Evolutionary conservation across 345 rosid genomes (phyloP).

Genomic region (Mercurialis annua): DNA sequence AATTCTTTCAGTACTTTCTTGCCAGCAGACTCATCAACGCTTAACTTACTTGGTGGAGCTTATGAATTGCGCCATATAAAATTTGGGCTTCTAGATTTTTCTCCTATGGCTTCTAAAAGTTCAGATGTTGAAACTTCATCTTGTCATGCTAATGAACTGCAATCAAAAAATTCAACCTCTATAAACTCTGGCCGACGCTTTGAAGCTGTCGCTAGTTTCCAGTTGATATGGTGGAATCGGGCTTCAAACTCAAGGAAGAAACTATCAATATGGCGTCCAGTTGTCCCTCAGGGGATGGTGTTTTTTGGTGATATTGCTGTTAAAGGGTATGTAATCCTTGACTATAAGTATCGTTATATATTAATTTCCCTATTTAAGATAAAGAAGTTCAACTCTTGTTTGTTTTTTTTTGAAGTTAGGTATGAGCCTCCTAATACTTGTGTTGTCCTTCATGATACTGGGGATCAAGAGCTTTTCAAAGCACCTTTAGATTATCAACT

Average conservation of each 20-base stretch:
- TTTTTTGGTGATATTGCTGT: conserved; percentile 96
- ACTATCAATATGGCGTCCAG: conserved; percentile 90
- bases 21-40: conserved; percentile 62
- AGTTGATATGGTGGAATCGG: conserved; percentile 85
- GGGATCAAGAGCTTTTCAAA: conserved; percentile 65
- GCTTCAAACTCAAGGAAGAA: conserved; percentile 66
- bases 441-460: conserved; percentile 68
- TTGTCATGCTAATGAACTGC: conserved; percentile 26
- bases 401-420: conserved; percentile 40
- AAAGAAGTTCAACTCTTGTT: conserved; percentile 10
- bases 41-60: conserved; percentile 51
- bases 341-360: neutral
- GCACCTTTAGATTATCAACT: conserved; percentile 59
- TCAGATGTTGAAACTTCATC: conserved; percentile 36
- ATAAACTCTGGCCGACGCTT: conserved; percentile 54
- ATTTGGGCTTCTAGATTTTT: conserved; percentile 48
- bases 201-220: conserved; percentile 81
- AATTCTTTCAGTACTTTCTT: conserved; percentile 84
- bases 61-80: conserved; percentile 72
- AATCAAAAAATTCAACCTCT: conserved; percentile 32
- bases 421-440: conserved; percentile 82
- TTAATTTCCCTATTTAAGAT: conserved; percentile 9
- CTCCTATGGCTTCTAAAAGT: conserved; percentile 35
- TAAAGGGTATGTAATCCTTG: conserved; percentile 58
- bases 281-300: conserved; percentile 69